phyloP scores from a whole-genome alignment of 768 basidiomycete genomes.

The Chlorophyllum brunneum region DNA sequence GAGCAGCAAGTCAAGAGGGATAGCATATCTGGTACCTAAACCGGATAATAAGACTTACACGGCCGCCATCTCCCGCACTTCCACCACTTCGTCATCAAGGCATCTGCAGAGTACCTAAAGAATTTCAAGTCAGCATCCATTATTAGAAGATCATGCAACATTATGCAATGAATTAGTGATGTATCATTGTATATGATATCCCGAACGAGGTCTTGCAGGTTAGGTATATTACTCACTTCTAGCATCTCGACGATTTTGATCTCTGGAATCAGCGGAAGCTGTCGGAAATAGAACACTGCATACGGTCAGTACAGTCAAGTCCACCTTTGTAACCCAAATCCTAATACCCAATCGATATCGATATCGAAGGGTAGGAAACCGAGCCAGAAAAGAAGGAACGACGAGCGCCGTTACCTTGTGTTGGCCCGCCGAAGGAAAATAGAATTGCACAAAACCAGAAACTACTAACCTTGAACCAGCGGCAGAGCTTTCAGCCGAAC shows the following conservation, averaged over 20 bases:
- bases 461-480: constrained; percentile 62
- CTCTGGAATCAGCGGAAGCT: constrained; percentile 77
- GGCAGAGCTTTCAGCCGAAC: constrained; percentile 85
- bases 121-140: background rate
- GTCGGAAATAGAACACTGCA: constrained; percentile 83
- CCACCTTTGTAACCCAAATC: background rate
- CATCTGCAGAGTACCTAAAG: constrained; percentile 72
- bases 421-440: background rate
- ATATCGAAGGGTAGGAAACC: background rate
- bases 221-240: constrained; percentile 43
- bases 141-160: background rate
- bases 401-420: background rate
- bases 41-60: constrained; percentile 44
- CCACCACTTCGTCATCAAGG: constrained; percentile 81
- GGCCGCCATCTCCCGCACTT: constrained; percentile 88
- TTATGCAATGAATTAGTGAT: background rate
- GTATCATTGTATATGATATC: background rate
- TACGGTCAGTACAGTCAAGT: background rate
- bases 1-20: background rate
- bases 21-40: background rate
- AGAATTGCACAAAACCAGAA: background rate
- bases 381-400: background rate
- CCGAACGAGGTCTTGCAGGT: background rate
- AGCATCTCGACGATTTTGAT: constrained; percentile 73
- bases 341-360: constrained; percentile 9